These are phyloP conservation scores for Talaromyces ruber DNA, from an alignment of 495 filamentous ascomycete genomes.

Conservation along the genomic window DNA sequence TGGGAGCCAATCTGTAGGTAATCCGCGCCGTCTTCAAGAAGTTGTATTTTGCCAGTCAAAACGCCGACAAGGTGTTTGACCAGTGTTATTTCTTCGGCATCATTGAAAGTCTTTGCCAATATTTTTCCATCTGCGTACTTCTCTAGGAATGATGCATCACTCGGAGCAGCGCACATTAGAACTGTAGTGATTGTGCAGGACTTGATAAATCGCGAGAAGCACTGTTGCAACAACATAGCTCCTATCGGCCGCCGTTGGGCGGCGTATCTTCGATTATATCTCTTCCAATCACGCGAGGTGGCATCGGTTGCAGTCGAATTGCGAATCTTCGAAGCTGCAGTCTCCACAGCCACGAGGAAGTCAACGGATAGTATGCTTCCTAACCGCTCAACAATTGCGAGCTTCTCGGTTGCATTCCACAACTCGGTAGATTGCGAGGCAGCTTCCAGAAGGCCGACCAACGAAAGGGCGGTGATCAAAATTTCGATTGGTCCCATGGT, in stretches of 20 bases:
- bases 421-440: constrained; percentile 66
- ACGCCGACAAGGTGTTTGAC: constrained; percentile 67
- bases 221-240: constrained; percentile 83
- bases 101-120: constrained; percentile 39
- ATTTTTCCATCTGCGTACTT: constrained; percentile 51
- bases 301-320: constrained; percentile 39
- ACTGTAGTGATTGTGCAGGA: constrained; percentile 67
- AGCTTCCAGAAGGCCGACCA: constrained; percentile 82
- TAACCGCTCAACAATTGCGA: constrained; percentile 59
- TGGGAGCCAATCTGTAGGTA: constrained; percentile 77
- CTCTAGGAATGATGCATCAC: constrained; percentile 60
- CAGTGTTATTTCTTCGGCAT: constrained; percentile 29
- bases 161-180: constrained; percentile 48
- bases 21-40: constrained; percentile 83
- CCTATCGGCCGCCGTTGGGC: constrained; percentile 70
- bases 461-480: constrained; percentile 66
- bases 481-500: constrained; percentile 45
- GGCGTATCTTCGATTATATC: constrained; percentile 74
- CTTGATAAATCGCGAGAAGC: constrained; percentile 75
- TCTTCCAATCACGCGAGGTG: constrained; percentile 67
- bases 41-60: constrained; percentile 69
- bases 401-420: constrained; percentile 63
- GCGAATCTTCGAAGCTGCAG: constrained; percentile 78
- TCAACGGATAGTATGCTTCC: constrained; percentile 68
- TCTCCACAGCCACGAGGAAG: constrained; percentile 77